Percentiles rank a stretch among this genome's conserved stretches.
Evolutionary conservation across 2,329 filamentous ascomycete species (phyloP).

Genomic region (Karstenula rhodostoma): DNA sequence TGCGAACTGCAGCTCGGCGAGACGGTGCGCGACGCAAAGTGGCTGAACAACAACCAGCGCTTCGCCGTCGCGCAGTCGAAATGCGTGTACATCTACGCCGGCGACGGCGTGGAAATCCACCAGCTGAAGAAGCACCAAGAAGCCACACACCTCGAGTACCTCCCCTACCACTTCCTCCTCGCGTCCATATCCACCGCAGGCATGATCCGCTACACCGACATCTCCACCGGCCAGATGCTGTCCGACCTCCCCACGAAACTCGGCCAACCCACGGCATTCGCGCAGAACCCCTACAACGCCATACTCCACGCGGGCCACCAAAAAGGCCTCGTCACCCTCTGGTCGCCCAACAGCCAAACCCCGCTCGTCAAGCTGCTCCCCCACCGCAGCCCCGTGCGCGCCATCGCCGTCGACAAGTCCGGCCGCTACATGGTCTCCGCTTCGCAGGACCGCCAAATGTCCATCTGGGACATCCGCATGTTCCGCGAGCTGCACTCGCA

Average conservation of each 20-base stretch:
- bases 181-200: slow-evolving; percentile 86
- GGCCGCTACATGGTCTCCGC: slow-evolving; percentile 96
- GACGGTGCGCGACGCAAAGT: slow-evolving; percentile 87
- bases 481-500: slow-evolving; percentile 93
- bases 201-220: slow-evolving; percentile 89
- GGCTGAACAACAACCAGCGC: slow-evolving; percentile 93
- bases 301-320: slow-evolving; percentile 92
- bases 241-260: slow-evolving; percentile 84
- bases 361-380: slow-evolving; percentile 91
- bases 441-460: slow-evolving; percentile 88
- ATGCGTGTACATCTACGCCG: slow-evolving; percentile 95
- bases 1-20: slow-evolving; percentile 92
- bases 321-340: slow-evolving; percentile 92
- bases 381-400: slow-evolving; percentile 87
- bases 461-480: slow-evolving; percentile 95
- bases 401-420: slow-evolving; percentile 84
- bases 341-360: slow-evolving; percentile 90
- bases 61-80: slow-evolving; percentile 98
- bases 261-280: slow-evolving; percentile 82
- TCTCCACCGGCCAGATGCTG: slow-evolving; percentile 89
- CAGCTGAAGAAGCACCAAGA: slow-evolving; percentile 90
- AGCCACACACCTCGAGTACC: slow-evolving; percentile 91
- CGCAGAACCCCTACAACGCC: slow-evolving; percentile 91
- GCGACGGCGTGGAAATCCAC: slow-evolving; percentile 89
- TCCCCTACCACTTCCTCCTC: slow-evolving; percentile 95